Evolutionary conservation across 805 yeast species (phyloP).

Genomic region (Suhomyces prunicola): DNA sequence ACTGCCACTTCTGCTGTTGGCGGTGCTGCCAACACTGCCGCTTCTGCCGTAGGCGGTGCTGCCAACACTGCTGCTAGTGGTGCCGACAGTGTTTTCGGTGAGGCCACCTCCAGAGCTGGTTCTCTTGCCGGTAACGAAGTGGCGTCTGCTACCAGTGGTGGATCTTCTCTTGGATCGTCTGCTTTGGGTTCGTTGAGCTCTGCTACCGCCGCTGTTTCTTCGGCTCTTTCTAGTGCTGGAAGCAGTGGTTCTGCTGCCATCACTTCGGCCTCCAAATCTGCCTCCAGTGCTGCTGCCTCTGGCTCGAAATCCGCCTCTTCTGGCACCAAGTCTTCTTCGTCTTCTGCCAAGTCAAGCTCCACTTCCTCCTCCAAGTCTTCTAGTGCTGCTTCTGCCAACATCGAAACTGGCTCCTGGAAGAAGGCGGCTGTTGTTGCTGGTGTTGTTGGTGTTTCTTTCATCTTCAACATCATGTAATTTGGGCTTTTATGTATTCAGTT

Average conservation of each 20-base stretch:
- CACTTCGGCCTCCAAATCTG: conserved; percentile 12
- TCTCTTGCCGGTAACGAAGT: conserved; percentile 9
- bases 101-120: conserved; percentile 12
- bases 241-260: conserved; percentile 8
- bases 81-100: conserved; percentile 12
- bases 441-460: conserved; percentile 33
- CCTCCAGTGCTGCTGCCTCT: conserved; percentile 9
- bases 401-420: conserved; percentile 33
- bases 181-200: conserved; percentile 10
- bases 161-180: conserved; percentile 11
- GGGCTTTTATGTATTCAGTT: not conserved
- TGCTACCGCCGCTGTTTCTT: conserved; percentile 8
- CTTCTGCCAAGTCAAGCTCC: conserved; percentile 7
- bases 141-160: conserved; percentile 15
- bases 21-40: conserved; percentile 9
- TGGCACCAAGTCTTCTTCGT: conserved; percentile 8
- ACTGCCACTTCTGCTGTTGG: conserved; percentile 11
- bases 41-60: conserved; percentile 13
- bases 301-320: conserved; percentile 8
- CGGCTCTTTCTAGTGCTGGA: conserved; percentile 9
- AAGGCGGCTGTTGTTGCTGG: conserved; percentile 35
- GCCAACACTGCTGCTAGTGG: conserved; percentile 11
- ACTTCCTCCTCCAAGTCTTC: conserved; percentile 13
- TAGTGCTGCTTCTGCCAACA: conserved; percentile 13
- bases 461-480: conserved; percentile 21